Evolutionary conservation across 2,329 filamentous ascomycete species (phyloP).

Genomic region (Alternaria arbusti): DNA sequence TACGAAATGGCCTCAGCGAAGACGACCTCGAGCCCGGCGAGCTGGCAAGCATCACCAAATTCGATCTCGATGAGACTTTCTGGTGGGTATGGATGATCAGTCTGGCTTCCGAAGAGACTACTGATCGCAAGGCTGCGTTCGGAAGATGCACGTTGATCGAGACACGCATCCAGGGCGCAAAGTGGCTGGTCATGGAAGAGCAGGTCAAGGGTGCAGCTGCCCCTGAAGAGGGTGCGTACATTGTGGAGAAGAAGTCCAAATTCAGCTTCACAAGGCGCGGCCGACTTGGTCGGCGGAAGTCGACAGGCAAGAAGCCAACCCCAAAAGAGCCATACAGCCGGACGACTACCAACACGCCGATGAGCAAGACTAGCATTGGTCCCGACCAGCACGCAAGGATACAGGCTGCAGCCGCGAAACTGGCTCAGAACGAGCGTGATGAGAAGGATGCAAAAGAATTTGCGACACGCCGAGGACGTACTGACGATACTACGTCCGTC

Average conservation of each 20-base stretch:
- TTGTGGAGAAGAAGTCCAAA: constrained; percentile 93
- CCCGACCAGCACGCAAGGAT: constrained; percentile 93
- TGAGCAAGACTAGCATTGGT: constrained; percentile 83
- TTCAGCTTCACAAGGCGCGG: constrained; percentile 83
- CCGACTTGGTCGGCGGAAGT: constrained; percentile 64
- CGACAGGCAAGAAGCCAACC: constrained; percentile 51
- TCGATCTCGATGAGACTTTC: constrained; percentile 93
- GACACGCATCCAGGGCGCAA: constrained; percentile 78
- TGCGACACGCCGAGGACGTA: constrained; percentile 62
- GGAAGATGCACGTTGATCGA: constrained; percentile 92
- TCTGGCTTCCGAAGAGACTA: constrained; percentile 86
- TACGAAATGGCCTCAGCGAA: constrained; percentile 66
- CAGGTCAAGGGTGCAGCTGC: constrained; percentile 91
- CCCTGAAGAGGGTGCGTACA: constrained; percentile 83
- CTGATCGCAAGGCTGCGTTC: constrained; percentile 87
- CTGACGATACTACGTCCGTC: constrained; percentile 60
- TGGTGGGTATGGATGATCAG: constrained; percentile 99
- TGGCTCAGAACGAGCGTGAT: constrained; percentile 74
- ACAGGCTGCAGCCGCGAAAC: constrained; percentile 83
- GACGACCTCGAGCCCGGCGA: constrained; percentile 86
- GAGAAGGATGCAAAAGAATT: constrained; percentile 58
- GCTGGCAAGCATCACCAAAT: constrained; percentile 84
- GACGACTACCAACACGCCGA: constrained; percentile 56
- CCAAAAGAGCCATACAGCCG: constrained; percentile 60
- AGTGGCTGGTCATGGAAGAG: constrained; percentile 95